Percentiles rank a stretch among this genome's conserved stretches.
Conservation (phyloP, 176 grass and related monocot species). For the Zea luxurians region DNA sequence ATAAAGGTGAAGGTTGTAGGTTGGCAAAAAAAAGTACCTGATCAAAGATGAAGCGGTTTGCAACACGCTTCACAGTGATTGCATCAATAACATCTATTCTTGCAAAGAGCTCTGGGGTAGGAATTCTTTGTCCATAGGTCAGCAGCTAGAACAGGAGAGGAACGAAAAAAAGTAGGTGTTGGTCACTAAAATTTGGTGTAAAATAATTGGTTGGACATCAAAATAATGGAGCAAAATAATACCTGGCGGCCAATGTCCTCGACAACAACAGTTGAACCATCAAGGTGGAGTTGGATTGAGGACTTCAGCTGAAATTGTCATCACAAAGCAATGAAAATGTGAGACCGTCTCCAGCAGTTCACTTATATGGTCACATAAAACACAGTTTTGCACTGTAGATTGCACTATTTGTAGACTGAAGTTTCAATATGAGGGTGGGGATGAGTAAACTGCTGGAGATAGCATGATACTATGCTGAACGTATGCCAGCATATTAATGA, state of each 20-base stretch:
- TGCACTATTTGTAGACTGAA: no score
- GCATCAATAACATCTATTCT: slow-evolving; percentile 98
- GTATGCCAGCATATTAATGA: background rate
- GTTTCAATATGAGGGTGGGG: no score
- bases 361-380: no score
- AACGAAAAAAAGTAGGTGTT: slow-evolving; percentile 18
- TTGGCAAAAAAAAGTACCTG: slow-evolving; percentile 58
- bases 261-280: slow-evolving; percentile 82
- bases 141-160: slow-evolving; percentile 53
- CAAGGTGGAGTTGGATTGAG: slow-evolving; percentile 93
- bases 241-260: slow-evolving; percentile 99
- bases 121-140: slow-evolving; percentile 91
- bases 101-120: slow-evolving; percentile 82
- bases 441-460: no score
- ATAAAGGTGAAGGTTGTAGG: background rate
- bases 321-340: slow-evolving; percentile 31
- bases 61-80: slow-evolving; percentile 84
- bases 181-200: background rate
- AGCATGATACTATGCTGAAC: no score
- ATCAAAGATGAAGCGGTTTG: slow-evolving; percentile 99
- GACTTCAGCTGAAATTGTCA: slow-evolving; percentile 86
- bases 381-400: no score
- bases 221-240: background rate
- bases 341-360: no score
- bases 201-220: background rate